Evolutionary conservation across 108 stramenopile genomes (phyloP).

Genomic region (Asterionellopsis glacialis): DNA sequence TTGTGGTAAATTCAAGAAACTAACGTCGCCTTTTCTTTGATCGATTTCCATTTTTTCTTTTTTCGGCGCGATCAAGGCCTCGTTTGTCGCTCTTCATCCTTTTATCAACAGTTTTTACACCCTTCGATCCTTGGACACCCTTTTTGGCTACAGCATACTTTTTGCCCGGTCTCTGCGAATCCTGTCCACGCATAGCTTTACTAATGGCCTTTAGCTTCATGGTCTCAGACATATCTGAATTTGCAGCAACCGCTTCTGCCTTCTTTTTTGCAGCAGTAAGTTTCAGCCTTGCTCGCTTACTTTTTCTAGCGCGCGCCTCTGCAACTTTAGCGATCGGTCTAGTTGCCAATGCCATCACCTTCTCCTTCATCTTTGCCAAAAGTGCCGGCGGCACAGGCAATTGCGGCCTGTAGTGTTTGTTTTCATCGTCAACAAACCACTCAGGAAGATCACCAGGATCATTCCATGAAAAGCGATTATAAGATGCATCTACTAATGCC

Average conservation of each 20-base stretch:
- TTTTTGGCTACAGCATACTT: conserved; percentile 91
- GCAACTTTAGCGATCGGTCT: conserved; percentile 99
- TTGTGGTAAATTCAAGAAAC: too few relatives aligned
- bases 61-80: conserved; percentile 63
- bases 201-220: conserved; percentile 97
- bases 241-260: conserved; percentile 87
- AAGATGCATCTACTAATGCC: conserved; percentile 95
- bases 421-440: conserved; percentile 99
- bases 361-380: conserved; percentile 93
- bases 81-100: conserved; percentile 92
- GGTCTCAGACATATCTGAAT: conserved; percentile 89
- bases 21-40: too few relatives aligned
- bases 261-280: conserved; percentile 93
- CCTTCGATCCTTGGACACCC: conserved; percentile 75
- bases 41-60: conserved; percentile 57
- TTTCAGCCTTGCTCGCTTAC: conserved; percentile 71
- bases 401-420: conserved; percentile 94
- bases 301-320: conserved; percentile 96
- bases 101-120: conserved; percentile 92
- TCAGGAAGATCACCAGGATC: conserved; percentile 93
- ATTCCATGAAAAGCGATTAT: conserved; percentile 99
- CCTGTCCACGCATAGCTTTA: conserved; percentile 87
- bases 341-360: conserved; percentile 75
- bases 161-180: conserved; percentile 67
- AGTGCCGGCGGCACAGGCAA: conserved; percentile 91